A percentile compares a stretch with the other conserved stretches of the same genome.
These are phyloP conservation scores for Diaporthe sp. DNA, from an alignment of 2,329 filamentous ascomycete species.

Conservation along the genomic window DNA sequence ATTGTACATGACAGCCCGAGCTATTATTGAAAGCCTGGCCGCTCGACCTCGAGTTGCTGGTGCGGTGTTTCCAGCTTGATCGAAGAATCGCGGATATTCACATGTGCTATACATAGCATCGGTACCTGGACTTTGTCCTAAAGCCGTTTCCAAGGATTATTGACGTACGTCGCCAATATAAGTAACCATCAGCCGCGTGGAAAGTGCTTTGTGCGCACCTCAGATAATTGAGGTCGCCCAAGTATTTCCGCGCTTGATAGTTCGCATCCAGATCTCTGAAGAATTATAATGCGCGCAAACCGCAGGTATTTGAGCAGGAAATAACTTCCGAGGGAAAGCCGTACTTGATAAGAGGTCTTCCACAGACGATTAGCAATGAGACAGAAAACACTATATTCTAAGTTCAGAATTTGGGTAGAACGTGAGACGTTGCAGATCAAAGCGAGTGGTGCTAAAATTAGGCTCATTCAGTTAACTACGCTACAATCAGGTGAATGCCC, in stretches of 20 bases:
- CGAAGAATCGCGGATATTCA: neutral
- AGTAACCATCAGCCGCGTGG: neutral
- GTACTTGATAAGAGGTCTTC: neutral
- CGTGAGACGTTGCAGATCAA: neutral
- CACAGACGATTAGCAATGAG: neutral
- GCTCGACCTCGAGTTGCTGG: too few relatives aligned
- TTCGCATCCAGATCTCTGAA: neutral
- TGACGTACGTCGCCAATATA: too few relatives aligned
- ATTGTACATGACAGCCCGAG: neutral
- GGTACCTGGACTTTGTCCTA: neutral
- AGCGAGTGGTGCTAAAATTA: neutral
- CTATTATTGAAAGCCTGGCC: neutral
- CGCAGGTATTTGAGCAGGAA: neutral
- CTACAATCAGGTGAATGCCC: neutral
- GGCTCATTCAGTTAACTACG: too few relatives aligned
- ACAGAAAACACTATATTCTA: too few relatives aligned
- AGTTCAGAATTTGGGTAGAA: neutral
- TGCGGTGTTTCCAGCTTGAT: neutral
- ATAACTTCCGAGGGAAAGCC: neutral
- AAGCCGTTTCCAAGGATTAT: neutral
- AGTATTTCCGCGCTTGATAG: neutral
- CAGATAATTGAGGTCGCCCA: neutral
- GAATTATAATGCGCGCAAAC: neutral
- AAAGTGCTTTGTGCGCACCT: neutral
- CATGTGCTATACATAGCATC: neutral